A percentile compares a stretch with the other conserved stretches of the same genome.
Evolutionary conservation across 2,329 filamentous ascomycete species (phyloP).

Genomic region (Leptographium wingfieldii): DNA sequence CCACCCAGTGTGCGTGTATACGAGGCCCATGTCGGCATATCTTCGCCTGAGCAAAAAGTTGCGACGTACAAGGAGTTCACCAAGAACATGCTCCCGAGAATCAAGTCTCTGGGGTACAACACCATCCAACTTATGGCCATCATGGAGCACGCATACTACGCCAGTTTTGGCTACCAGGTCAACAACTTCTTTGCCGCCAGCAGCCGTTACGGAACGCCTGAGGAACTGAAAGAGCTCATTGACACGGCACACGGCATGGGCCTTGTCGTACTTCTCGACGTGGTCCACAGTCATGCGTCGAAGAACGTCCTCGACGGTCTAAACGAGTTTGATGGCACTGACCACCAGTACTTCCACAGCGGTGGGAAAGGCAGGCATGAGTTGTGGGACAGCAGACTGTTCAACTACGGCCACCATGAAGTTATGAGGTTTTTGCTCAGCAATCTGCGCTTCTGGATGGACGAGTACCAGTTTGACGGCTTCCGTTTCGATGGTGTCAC

Average conservation of each 20-base stretch:
- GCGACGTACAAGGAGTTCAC: slow-evolving; percentile 98
- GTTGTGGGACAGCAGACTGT: slow-evolving; percentile 89
- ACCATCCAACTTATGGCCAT: slow-evolving; percentile 97
- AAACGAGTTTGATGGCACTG: slow-evolving; percentile 90
- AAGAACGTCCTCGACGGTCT: slow-evolving; percentile 94
- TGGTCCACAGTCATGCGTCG: slow-evolving; percentile 94
- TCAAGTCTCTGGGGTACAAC: slow-evolving; percentile 86
- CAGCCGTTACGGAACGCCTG: slow-evolving; percentile 84
- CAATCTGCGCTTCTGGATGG: slow-evolving; percentile 98
- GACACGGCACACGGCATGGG: slow-evolving; percentile 90
- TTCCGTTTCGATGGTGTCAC: slow-evolving; percentile 98
- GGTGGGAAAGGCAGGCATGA: slow-evolving; percentile 78
- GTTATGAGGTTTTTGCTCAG: slow-evolving; percentile 91
- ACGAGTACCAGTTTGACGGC: slow-evolving; percentile 91
- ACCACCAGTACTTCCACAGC: slow-evolving; percentile 91
- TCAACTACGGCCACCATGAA: slow-evolving; percentile 94
- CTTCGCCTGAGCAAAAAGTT: slow-evolving; percentile 76
- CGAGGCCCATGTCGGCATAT: slow-evolving; percentile 97
- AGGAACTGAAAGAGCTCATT: slow-evolving; percentile 92
- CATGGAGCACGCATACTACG: slow-evolving; percentile 99
- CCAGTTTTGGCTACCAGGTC: slow-evolving; percentile 96
- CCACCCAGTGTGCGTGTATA: slow-evolving; percentile 83
- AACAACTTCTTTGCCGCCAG: slow-evolving; percentile 98
- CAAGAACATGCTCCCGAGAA: slow-evolving; percentile 77
- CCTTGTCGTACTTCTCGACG: slow-evolving; percentile 80